Conservation (phyloP, 2,329 filamentous ascomycete species). For the Colletotrichum sp. region DNA sequence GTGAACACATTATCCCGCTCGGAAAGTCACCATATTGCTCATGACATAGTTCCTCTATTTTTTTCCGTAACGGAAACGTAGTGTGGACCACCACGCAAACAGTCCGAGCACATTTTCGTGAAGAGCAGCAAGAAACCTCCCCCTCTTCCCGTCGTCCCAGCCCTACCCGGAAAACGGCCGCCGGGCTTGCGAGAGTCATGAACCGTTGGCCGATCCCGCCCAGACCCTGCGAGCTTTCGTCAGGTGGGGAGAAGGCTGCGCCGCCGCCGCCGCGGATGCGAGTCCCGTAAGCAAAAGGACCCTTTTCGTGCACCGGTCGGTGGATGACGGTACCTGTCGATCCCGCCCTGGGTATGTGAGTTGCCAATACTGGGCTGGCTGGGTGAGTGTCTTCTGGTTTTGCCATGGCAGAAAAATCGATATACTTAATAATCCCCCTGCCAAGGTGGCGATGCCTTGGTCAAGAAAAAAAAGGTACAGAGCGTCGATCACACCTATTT, state of each 20-base stretch:
- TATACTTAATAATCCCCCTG: neutral
- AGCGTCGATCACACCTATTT: constrained; percentile 8
- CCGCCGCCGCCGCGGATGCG: neutral
- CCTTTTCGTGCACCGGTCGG: neutral
- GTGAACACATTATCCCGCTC: neutral
- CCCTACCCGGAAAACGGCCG: constrained; percentile 6
- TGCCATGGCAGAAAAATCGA: neutral
- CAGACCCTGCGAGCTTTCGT: constrained; percentile 1
- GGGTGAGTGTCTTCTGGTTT: neutral
- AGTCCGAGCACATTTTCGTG: neutral
- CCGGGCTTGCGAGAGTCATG: constrained; percentile 19
- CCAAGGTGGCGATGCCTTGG: neutral
- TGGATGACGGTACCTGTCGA: constrained; percentile 10
- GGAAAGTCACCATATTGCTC: neutral
- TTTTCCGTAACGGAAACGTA: neutral
- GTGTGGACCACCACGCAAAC: neutral
- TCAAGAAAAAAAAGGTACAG: neutral
- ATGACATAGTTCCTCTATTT: neutral
- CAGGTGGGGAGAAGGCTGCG: neutral
- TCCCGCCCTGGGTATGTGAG: neutral
- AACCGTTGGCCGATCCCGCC: constrained; percentile 7
- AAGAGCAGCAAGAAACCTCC: neutral
- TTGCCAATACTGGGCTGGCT: neutral
- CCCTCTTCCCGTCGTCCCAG: neutral
- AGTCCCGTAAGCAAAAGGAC: neutral